Evolutionary conservation across 257 asterid species (phyloP).

Genomic region (Nicotiana tomentosiformis): DNA sequence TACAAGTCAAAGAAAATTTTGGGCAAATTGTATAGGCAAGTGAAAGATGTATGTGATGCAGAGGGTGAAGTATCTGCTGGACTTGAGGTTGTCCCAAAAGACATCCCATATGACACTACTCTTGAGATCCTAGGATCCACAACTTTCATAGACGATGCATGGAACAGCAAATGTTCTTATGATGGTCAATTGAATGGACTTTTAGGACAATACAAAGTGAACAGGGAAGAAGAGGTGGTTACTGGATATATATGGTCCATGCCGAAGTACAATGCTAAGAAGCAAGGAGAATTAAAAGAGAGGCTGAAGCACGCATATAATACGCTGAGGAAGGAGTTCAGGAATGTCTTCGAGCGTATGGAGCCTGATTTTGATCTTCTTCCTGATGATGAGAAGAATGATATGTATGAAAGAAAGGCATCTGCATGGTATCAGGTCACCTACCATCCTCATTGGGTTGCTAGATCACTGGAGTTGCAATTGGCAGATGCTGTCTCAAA

Average conservation of each 20-base stretch:
- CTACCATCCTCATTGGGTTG: conserved; percentile 56
- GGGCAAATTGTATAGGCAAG: conserved; percentile 71
- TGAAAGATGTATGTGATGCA: conserved; percentile 37
- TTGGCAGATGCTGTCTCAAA: conserved; percentile 32
- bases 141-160: conserved; percentile 50
- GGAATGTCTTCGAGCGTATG: conserved; percentile 63
- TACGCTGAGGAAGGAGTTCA: conserved; percentile 59
- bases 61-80: conserved; percentile 33
- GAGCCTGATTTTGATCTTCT: conserved; percentile 44
- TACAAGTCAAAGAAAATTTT: conserved; percentile 54
- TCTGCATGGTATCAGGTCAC: conserved; percentile 94
- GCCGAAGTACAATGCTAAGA: conserved; percentile 62
- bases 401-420: conserved; percentile 65
- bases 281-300: conserved; percentile 75
- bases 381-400: conserved; percentile 50
- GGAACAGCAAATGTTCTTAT: conserved; percentile 61
- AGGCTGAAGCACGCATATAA: conserved; percentile 73
- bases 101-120: conserved; percentile 47
- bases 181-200: conserved; percentile 69
- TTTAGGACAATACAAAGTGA: conserved; percentile 74
- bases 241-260: conserved; percentile 94
- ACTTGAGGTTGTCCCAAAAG: conserved; percentile 13
- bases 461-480: conserved; percentile 36
- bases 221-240: conserved; percentile 76
- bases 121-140: conserved; percentile 53